Evolutionary conservation across 768 basidiomycete species (phyloP).

Genomic region (Trametes elegans): DNA sequence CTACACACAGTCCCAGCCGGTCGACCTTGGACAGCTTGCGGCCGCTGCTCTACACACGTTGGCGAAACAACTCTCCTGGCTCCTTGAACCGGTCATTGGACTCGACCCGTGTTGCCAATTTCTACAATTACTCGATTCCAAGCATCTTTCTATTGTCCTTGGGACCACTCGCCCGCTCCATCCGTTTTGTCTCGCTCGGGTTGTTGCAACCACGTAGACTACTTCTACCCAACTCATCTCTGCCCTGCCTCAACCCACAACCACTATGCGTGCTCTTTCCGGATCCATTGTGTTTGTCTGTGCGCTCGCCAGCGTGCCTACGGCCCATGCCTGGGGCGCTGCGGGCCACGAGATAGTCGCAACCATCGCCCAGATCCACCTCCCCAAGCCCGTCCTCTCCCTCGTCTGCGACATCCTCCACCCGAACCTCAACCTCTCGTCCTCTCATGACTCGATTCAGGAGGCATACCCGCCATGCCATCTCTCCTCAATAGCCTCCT

Average conservation of each 20-base stretch:
- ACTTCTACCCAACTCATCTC: neutral
- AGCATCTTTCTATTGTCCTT: neutral
- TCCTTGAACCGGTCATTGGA: too few relatives aligned
- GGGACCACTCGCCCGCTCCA: neutral
- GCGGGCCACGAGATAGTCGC: slow-evolving; percentile 89
- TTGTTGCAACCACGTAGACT: too few relatives aligned
- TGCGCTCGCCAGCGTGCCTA: slow-evolving; percentile 11
- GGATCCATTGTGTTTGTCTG: slow-evolving; percentile 14
- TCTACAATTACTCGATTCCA: neutral
- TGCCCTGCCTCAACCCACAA: neutral
- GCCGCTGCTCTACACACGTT: too few relatives aligned
- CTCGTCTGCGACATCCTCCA: slow-evolving; percentile 73
- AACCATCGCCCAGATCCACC: slow-evolving; percentile 90
- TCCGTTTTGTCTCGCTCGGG: neutral
- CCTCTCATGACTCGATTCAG: slow-evolving; percentile 2
- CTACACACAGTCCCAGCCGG: too few relatives aligned
- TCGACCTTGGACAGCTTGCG: too few relatives aligned
- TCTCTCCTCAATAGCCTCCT: slow-evolving; percentile 79
- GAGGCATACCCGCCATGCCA: slow-evolving; percentile 56
- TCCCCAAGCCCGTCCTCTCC: slow-evolving; percentile 68
- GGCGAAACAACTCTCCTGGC: too few relatives aligned
- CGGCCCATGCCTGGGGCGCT: slow-evolving; percentile 38
- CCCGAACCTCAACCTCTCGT: slow-evolving; percentile 21
- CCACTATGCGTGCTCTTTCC: slow-evolving; percentile 19
- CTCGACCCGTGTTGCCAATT: too few relatives aligned